Evolutionary conservation across 2,329 filamentous ascomycete genomes (phyloP).

Genomic region (Claviceps humidiphila): DNA sequence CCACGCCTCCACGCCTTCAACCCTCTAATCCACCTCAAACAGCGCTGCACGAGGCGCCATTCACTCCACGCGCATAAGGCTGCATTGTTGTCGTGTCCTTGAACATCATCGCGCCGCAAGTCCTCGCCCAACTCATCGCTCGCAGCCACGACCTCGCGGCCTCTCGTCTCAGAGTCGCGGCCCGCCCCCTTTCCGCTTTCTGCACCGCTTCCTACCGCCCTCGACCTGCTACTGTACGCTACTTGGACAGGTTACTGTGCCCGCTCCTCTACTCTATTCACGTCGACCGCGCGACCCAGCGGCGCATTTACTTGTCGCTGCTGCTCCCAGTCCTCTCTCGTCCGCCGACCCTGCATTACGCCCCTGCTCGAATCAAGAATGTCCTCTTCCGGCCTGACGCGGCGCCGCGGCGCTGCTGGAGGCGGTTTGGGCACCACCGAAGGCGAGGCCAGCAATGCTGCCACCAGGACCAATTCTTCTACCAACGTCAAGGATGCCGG

Average conservation of each 20-base stretch:
- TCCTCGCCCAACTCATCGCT: not conserved
- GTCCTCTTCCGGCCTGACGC: slow-evolving; percentile 41
- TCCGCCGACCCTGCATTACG: not conserved
- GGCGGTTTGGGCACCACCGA: slow-evolving; percentile 43
- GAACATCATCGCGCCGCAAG: not conserved
- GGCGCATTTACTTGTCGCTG: slow-evolving; percentile 6
- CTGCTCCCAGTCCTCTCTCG: not conserved
- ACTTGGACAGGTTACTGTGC: too few species aligned
- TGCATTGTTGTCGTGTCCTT: too few species aligned
- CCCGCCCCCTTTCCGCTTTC: slow-evolving; percentile 2
- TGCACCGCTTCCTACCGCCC: not conserved
- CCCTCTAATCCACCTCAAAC: too few species aligned
- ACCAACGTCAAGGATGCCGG: slow-evolving; percentile 39
- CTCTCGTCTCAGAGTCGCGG: not conserved
- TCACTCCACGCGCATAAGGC: too few species aligned
- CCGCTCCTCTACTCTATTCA: not conserved
- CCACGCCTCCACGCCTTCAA: too few species aligned
- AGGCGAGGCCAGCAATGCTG: slow-evolving; percentile 40
- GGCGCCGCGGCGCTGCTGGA: slow-evolving; percentile 57
- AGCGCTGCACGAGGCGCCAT: too few species aligned
- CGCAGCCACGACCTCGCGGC: not conserved
- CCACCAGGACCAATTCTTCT: slow-evolving; percentile 46
- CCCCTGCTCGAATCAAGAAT: slow-evolving; percentile 11
- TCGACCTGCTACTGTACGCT: not conserved
- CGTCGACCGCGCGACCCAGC: slow-evolving; percentile 3